phyloP scores from a whole-genome alignment of 495 filamentous ascomycete genomes.

The Xeromyces bisporus region DNA sequence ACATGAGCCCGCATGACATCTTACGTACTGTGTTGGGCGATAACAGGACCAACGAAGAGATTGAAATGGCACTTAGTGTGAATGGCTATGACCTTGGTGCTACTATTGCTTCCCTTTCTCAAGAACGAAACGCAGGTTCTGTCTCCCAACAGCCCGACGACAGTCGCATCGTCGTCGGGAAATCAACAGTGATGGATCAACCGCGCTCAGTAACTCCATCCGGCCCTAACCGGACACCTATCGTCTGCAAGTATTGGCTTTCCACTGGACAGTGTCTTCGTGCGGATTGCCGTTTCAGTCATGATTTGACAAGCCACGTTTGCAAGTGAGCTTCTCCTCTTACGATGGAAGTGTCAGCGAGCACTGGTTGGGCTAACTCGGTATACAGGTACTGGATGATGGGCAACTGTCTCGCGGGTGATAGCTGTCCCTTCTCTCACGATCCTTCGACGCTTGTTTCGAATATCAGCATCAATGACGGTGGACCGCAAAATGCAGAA shows the following conservation, averaged over 20 bases:
- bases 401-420: conserved; percentile 88
- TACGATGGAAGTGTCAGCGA: no score
- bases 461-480: conserved; percentile 45
- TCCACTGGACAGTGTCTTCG: conserved; percentile 83
- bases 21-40: conserved; percentile 86
- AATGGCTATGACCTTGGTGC: conserved; percentile 87
- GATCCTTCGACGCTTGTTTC: conserved; percentile 72
- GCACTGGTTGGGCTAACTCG: no score
- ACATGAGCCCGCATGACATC: conserved; percentile 99
- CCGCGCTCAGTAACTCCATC: conserved; percentile 56
- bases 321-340: conserved; percentile 70
- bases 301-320: conserved; percentile 85
- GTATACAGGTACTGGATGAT: conserved; percentile 82
- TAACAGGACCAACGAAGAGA: conserved; percentile 79
- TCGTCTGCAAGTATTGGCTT: conserved; percentile 93
- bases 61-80: conserved; percentile 70
- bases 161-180: conserved; percentile 59
- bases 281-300: conserved; percentile 92
- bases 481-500: conserved; percentile 26
- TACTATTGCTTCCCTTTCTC: conserved; percentile 75
- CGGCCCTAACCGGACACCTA: conserved; percentile 51
- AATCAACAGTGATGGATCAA: conserved; percentile 66
- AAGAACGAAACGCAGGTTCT: conserved; percentile 24
- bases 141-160: conserved; percentile 19
- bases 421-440: conserved; percentile 93